Base-by-base conservation (phyloP, 2,329 filamentous ascomycete genomes). In the Ophiostoma angusticollis region DNA sequence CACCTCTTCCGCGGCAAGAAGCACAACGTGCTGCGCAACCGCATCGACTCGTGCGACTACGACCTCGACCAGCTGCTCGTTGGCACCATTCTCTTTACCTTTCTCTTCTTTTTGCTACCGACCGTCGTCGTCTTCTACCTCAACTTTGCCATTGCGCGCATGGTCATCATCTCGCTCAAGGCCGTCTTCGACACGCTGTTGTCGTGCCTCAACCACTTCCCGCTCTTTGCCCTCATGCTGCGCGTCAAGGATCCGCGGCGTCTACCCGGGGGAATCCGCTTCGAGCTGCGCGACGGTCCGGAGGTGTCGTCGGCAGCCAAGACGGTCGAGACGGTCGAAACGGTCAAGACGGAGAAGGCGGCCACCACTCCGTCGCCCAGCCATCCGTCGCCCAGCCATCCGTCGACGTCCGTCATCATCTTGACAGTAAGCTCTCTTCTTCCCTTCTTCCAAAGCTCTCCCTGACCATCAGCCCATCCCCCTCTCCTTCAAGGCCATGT, bases 1-100 rank as follows among this genome's bases (percentile, higher is more conserved):
- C 93, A 98, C 57, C 77, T 98, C 9, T 98, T 98, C 56, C 84
- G 89, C 23, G 93, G 91, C 42, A 96, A 95, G 65, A 98, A 98
- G 59, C 82, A 93, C 55, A 98, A 98, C 50, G 81, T 98, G 13
- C 73, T 98, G 17, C 82, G 93, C 45, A 94, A 95, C 54, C 86
- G 91, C 61, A 96, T 98, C 52, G 91, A 98, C 57, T 94, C 87
- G 33, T 98, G 91, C 67, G 91, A 96, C 62, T 98, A 98, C 61
- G 91, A 96, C 56, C 73, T 98, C 18, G 91, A 98, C 56, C 93
- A 98, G 61, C 74, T 98, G 4, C 77, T 98, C 6, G 78, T 98
- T 7, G 91, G 91, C 44, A 98, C 91, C 1, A 96, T 98, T 43
- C 67, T 98, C 16, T 98, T 98, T 55, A 96, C 91, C 0, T 67